Base-by-base conservation (phyloP, 306 rosid genomes). In the Pachyrhizus erosus region DNA sequence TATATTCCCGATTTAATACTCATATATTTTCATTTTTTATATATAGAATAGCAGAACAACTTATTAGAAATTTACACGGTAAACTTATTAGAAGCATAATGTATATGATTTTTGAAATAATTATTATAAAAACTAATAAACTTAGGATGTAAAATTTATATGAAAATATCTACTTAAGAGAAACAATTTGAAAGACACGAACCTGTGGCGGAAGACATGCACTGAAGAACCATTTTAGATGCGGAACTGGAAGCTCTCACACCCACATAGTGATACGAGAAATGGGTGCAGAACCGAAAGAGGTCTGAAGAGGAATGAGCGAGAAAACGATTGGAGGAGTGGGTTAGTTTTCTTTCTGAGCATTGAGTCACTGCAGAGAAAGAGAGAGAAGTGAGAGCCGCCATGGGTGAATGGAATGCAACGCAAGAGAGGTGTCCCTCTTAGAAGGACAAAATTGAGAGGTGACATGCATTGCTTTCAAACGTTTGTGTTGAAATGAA, bases 201-300 rank as follows among this genome's bases (percentile, higher is more conserved):
- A 93, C 98, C 93, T 86, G 92, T 31, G 11, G 55, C 76, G 9
- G 91, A 49, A 52, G 96, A 87, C 92, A 86, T 80, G 96, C 96
- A 91, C 54, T 84, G 92, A 87, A 93, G 31, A 20, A 86, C 86
- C 94, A 88, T 79, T 15, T 88, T 84, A 70, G 94, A 88, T 14
- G 77, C 6, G 9, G 86, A 81, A 75, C 5, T 83, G 15, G 91
- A 43, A 60, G 86, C 43, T 78, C 89, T 81, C 67, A 85, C 85
- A 20, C 81, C 83, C 4, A 68, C 82, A 80, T 10, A 49, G 45
- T 85, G 89, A 66, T 73, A 69, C 5, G 85, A 83, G 62, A 84
- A 87, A 85, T 73, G 75, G 40, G 85, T 49, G 49, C 91, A 84
- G 20, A 87, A 58, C 14, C 87, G 87, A 23, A 86, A 88, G 3